phyloP scores from a whole-genome alignment of 805 yeast genomes.

The Clavispora asparagi region DNA sequence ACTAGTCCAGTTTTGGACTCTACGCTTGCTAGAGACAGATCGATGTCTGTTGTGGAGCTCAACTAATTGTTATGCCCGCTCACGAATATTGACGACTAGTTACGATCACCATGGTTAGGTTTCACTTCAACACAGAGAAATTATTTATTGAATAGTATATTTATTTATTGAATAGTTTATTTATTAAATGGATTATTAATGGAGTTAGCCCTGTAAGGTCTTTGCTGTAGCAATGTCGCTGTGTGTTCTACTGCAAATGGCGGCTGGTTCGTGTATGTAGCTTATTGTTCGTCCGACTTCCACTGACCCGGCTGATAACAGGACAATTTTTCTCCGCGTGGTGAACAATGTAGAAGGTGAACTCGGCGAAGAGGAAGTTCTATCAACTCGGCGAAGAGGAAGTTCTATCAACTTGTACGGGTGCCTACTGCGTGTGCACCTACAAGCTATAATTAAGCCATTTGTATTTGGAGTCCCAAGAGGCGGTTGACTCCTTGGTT shows the following conservation, averaged over 20 bases:
- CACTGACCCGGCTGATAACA: neutral
- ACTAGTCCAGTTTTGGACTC: constrained; percentile 8
- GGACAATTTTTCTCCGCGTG: neutral
- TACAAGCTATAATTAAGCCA: too few species aligned
- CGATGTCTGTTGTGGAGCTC: constrained; percentile 22
- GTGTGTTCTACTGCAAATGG: too few species aligned
- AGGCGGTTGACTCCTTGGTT: too few species aligned
- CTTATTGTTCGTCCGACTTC: neutral
- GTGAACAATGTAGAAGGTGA: too few species aligned
- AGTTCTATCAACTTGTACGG: too few species aligned
- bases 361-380: too few species aligned
- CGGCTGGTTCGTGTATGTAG: too few species aligned
- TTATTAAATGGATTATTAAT: neutral
- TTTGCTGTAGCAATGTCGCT: too few species aligned
- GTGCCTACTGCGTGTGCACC: too few species aligned
- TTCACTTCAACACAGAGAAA: neutral
- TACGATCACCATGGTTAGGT: neutral
- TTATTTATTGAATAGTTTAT: neutral
- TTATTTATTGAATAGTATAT: neutral
- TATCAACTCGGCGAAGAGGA: too few species aligned
- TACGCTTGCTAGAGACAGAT: constrained; percentile 14
- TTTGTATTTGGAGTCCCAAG: too few species aligned
- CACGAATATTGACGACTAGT: neutral
- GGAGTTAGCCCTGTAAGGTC: neutral
- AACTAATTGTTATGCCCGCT: constrained; percentile 8